Evolutionary conservation across 352 stramenopile genomes (phyloP), one percentile per base, ranked within the genome.

Genomic region (Phytophthora sojae): DNA sequence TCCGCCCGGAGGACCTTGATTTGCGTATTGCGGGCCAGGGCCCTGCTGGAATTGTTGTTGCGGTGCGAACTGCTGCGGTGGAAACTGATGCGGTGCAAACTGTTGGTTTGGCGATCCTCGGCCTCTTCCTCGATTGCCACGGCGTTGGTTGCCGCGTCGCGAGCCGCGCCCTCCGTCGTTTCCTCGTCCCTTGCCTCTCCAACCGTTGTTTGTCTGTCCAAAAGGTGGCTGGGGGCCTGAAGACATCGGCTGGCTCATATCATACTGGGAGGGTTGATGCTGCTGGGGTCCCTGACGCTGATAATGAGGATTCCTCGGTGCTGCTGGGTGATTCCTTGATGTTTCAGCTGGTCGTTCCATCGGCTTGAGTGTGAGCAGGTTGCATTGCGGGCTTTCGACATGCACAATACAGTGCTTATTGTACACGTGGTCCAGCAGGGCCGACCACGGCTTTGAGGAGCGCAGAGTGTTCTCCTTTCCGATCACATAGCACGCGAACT

Each of bases 401-500:
- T 96, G 84, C n/a, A 96, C 89, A 42, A 96, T 89, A 42, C 88
- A 95, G 29, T 81, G 65, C 12, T 75, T 80, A 30, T 78, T 67
- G 62, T 93, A 83, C 15, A 76, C 69, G 60, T 96, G 89, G 49
- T 96, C 86, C 55, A 97, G 76, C 19, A 97, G 67, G 23, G 88
- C 87, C 2, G 77, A 74, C 90, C 90, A 97, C 6, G 88, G 90
- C 64, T 91, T 93, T 8, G 90, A 97, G n/a, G 88, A 95, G 30
- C 87, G 82, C 67, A 97, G 54, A 2, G 90, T 93, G 11, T 77
- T 68, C 52, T 96, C 88, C 47, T 90, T 97, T 26, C 90, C 91
- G 29, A 97, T 93, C 39, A 97, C 89, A 49, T 94, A 96, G 69
- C 90, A 96, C 3, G 89, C 86, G 67, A 92, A 96, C 67, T 96